Percentiles rank a stretch among this genome's conserved stretches.
phyloP scores from a whole-genome alignment of 768 basidiomycete genomes.

The Russula abietina region DNA sequence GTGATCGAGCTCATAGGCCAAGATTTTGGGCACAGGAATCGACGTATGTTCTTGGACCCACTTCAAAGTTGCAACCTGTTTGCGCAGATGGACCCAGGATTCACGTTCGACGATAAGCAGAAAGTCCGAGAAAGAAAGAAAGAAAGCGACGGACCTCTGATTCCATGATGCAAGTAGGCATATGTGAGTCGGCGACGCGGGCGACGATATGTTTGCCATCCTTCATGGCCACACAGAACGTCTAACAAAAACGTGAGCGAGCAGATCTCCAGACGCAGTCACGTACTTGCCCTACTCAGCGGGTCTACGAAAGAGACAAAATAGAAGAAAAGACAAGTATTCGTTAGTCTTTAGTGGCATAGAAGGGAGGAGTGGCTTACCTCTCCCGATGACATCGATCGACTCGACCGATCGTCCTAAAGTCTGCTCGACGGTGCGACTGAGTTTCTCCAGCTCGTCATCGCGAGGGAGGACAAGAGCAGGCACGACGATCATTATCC shows the following conservation, averaged over 20 bases:
- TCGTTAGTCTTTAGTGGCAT: not conserved
- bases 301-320: not conserved
- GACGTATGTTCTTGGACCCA: conserved; percentile 30
- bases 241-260: conserved; percentile 23
- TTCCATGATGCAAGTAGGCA: conserved; percentile 22
- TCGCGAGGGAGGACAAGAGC: conserved; percentile 16
- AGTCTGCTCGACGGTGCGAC: conserved; percentile 22
- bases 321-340: too few relatives aligned
- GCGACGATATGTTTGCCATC: conserved; percentile 26
- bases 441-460: conserved; percentile 25
- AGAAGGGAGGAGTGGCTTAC: conserved; percentile 2
- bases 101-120: not conserved
- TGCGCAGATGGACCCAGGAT: not conserved
- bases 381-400: conserved; percentile 28
- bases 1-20: conserved; percentile 22
- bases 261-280: conserved; percentile 1
- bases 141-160: conserved; percentile 21
- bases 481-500: conserved; percentile 12
- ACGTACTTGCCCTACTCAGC: conserved; percentile 16
- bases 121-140: not conserved
- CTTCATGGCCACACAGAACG: conserved; percentile 25
- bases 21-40: conserved; percentile 28
- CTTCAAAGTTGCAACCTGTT: conserved; percentile 30
- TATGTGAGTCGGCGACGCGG: conserved; percentile 22
- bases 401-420: conserved; percentile 21